phyloP scores from a whole-genome alignment of 129 eudicot genomes.

The carrot (Daucus carota) region DH1_v3.0 NC_030389.2:7336501-7337000 shows the following conservation, averaged over 20 bases:
- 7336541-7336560: conserved; percentile 68
- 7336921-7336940: too few relatives aligned
- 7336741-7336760: neutral
- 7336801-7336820: neutral
- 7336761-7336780: neutral
- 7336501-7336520: conserved; percentile 91
- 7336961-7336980: too few relatives aligned
- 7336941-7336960: too few relatives aligned
- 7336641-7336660: neutral
- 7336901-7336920: neutral
- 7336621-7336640: neutral
- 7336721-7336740: too few relatives aligned
- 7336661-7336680: neutral
- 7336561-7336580: conserved; percentile 90
- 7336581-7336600: conserved; percentile 70
- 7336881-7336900: neutral
- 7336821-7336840: neutral
- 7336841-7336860: neutral
- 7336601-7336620: neutral
- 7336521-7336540: conserved; percentile 73
- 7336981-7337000: too few relatives aligned
- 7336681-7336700: neutral
- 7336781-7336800: neutral
- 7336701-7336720: neutral
- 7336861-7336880: neutral